A percentile compares a stretch with the other conserved stretches of the same genome.
Conservation (phyloP, 371 early-diverging fungal species). For the Caulochytrium protostelioides region DNA sequence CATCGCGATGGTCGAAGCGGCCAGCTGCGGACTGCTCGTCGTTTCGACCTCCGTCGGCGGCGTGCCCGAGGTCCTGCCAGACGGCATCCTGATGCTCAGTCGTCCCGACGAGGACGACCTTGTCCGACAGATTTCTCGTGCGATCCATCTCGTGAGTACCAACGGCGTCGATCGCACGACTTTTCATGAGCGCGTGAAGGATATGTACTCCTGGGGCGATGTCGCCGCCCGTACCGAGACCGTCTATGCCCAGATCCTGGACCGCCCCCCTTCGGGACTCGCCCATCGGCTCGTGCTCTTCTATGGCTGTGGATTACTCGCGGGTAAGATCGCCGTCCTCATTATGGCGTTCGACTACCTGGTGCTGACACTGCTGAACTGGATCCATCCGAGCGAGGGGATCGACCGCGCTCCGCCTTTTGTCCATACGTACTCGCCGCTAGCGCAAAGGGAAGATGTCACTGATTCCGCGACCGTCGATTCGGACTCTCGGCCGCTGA, state of each 20-base stretch:
- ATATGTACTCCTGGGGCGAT: slow-evolving; percentile 90
- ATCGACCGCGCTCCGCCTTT: slow-evolving; percentile 50
- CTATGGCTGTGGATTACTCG: slow-evolving; percentile 67
- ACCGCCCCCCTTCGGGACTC: neutral
- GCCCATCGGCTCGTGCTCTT: neutral
- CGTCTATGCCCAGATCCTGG: slow-evolving; percentile 11
- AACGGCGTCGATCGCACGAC: slow-evolving; percentile 43
- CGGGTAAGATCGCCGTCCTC: slow-evolving; percentile 77
- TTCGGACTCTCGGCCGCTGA: too few relatives aligned
- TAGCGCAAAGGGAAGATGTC: too few relatives aligned
- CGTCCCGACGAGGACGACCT: slow-evolving; percentile 72
- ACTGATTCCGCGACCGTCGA: too few relatives aligned
- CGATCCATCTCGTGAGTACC: slow-evolving; percentile 45
- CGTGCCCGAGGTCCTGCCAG: slow-evolving; percentile 91
- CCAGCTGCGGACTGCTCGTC: slow-evolving; percentile 84
- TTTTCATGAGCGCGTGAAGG: slow-evolving; percentile 61
- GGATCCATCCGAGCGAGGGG: slow-evolving; percentile 43
- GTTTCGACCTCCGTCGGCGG: slow-evolving; percentile 98
- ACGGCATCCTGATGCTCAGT: slow-evolving; percentile 84
- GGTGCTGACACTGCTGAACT: slow-evolving; percentile 56
- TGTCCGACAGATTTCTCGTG: slow-evolving; percentile 6
- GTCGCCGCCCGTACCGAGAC: slow-evolving; percentile 80
- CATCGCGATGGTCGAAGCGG: slow-evolving; percentile 97
- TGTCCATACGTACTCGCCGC: too few relatives aligned
- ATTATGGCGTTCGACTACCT: slow-evolving; percentile 69